Evolutionary conservation across 108 stramenopile genomes (phyloP), one percentile per base, ranked within the genome.

Genomic region (Nitzschia putrida): DNA sequence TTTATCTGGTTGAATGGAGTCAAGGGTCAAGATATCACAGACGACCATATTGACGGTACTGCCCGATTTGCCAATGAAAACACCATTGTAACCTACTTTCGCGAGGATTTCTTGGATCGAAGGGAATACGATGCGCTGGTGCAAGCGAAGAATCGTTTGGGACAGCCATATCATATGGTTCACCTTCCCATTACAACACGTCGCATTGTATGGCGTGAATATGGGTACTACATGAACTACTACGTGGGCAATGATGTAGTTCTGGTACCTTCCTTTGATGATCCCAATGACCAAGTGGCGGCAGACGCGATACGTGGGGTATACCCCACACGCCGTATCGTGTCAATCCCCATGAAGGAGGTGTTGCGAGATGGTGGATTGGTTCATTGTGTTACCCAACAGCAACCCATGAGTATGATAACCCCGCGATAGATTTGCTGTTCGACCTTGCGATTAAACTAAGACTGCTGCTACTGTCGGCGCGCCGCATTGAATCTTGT

Each of bases 21-120:
- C 2, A 66, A 67, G 47, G 73, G 73, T 13, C 45, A 49, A 38
- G 79, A 80, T 58, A 70, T 74, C 22, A 80, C 79, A 3, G 80
- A 81, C 42, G 80, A 81, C 61, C 80, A 81, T 39, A 81, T 81
- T 47, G 80, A 81, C 60, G 75, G 75, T 18, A 74, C 76, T 13
- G 80, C 80, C 21, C 58, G 80, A 53, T 81, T 81, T 65, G 80
- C 76, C 26, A 58, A 73, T 50, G 65, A 49, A n/a, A 53, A 72
- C 26, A 73, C 80, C 60, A 81, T 81, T 66, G 80, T 81, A 0
- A 77, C 76, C 3, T 45, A 41, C 21, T 21, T 44, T n/a, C 66
- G 61, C 6, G 45, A 73, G 10, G 80, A 77, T 43, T 77, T 74
- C 57, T 50, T 53, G 25, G 44, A 56, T 14, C 66, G 52, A 6